A percentile compares a stretch with the other conserved stretches of the same genome.
Conservation (phyloP, 768 basidiomycete genomes). For the Suillus weaverae region DNA sequence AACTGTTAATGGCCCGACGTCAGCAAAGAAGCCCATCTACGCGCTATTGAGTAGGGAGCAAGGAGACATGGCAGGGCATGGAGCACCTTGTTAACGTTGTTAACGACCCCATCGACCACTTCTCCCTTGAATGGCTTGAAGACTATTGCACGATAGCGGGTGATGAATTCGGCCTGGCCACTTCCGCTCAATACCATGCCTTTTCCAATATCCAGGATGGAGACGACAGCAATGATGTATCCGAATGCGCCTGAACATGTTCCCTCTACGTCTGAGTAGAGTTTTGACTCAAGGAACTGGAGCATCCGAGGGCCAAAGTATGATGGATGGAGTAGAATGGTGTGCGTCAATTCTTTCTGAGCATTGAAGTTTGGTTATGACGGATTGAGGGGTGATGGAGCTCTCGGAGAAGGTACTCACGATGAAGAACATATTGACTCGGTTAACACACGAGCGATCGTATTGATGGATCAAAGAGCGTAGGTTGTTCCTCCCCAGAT, state of each 20-base stretch:
- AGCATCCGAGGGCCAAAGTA: slow-evolving; percentile 98
- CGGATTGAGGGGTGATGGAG: neutral
- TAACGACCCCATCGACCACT: slow-evolving; percentile 95
- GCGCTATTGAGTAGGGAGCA: slow-evolving; percentile 2
- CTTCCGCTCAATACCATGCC: slow-evolving; percentile 90
- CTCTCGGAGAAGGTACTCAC: slow-evolving; percentile 39
- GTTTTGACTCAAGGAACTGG: slow-evolving; percentile 87
- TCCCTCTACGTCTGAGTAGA: slow-evolving; percentile 95
- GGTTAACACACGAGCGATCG: neutral
- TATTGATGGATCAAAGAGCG: neutral
- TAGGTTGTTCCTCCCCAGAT: neutral
- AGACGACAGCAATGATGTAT: slow-evolving; percentile 90
- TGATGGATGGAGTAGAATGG: slow-evolving; percentile 94
- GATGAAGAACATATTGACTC: slow-evolving; percentile 64
- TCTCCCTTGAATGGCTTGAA: slow-evolving; percentile 99
- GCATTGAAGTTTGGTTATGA: slow-evolving; percentile 7
- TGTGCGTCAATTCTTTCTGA: slow-evolving; percentile 97
- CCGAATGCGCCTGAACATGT: slow-evolving; percentile 96
- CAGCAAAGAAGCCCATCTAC: slow-evolving; percentile 98
- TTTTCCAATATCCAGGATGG: slow-evolving; percentile 87
- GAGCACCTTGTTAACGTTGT: slow-evolving; percentile 91
- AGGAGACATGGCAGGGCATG: neutral
- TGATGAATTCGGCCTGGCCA: slow-evolving; percentile 95
- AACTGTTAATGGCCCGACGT: slow-evolving; percentile 90
- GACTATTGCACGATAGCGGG: slow-evolving; percentile 92